phyloP scores from a whole-genome alignment of 306 rosid genomes.

The Pyrus betulifolia region DNA sequence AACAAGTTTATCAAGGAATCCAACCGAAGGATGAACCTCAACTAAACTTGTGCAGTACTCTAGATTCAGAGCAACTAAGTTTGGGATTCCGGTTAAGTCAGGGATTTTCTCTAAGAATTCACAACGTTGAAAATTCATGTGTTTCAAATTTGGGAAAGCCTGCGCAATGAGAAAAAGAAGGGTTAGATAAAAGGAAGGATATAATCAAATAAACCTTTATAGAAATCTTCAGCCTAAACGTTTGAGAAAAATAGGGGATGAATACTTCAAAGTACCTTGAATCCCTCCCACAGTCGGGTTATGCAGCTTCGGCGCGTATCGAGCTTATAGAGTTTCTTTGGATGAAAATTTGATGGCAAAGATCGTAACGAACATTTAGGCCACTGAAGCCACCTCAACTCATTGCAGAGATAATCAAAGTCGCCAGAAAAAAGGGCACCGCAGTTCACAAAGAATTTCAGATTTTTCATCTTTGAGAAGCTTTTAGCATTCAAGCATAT shows the following conservation, averaged over 20 bases:
- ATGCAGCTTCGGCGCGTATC: conserved; percentile 17
- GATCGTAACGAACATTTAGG: conserved; percentile 9
- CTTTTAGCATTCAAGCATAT: conserved; percentile 12
- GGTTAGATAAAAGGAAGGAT: too few relatives aligned
- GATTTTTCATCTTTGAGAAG: conserved; percentile 16
- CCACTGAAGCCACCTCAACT: conserved; percentile 32
- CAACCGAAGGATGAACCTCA: background rate
- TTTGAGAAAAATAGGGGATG: background rate
- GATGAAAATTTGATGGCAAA: conserved; percentile 27
- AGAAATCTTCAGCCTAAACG: background rate
- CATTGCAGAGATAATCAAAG: conserved; percentile 19
- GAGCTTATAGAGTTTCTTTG: conserved; percentile 19
- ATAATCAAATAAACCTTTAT: background rate
- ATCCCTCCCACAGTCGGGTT: background rate
- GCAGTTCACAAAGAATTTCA: conserved; percentile 16
- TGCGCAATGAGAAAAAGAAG: background rate
- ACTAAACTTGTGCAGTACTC: background rate
- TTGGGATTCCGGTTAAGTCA: background rate
- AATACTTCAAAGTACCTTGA: conserved; percentile 2
- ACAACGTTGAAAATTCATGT: background rate
- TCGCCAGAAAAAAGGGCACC: conserved; percentile 10
- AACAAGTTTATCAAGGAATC: background rate
- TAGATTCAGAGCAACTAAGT: background rate
- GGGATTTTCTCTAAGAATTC: background rate
- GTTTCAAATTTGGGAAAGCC: background rate